A percentile compares a stretch with the other conserved stretches of the same genome.
These are phyloP conservation scores for Colletotrichum sp. DNA, from an alignment of 2,329 filamentous ascomycete species.

Conservation along the genomic window DNA sequence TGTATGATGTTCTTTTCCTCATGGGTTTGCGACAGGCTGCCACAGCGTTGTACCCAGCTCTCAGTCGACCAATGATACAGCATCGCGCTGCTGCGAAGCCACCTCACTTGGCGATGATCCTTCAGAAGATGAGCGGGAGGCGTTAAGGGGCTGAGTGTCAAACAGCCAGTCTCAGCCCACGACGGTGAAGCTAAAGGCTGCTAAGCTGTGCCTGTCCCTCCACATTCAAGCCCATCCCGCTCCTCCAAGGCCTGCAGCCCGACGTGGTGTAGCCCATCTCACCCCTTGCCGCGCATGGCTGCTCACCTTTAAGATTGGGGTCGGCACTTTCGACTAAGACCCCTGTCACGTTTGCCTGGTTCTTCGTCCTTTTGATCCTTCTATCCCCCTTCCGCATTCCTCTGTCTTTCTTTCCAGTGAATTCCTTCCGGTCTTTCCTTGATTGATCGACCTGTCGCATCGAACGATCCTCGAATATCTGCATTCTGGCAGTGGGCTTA, in stretches of 20 bases:
- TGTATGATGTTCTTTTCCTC: not conserved
- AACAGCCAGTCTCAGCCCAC: not conserved
- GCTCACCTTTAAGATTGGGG: not conserved
- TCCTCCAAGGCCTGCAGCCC: not conserved
- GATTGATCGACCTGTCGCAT: not conserved
- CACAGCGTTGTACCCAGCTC: not conserved
- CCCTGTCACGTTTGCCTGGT: not conserved
- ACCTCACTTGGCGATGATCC: slow-evolving; percentile 5
- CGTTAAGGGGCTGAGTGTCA: not conserved
- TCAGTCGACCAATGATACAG: not conserved
- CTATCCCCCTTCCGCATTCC: not conserved
- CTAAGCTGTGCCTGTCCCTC: not conserved
- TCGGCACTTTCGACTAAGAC: not conserved
- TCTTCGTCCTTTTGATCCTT: not conserved
- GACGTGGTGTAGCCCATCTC: not conserved
- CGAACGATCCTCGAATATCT: not conserved
- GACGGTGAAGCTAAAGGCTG: not conserved
- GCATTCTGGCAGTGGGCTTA: not conserved
- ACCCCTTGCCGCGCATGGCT: not conserved
- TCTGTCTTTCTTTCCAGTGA: not conserved
- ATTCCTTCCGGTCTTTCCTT: not conserved
- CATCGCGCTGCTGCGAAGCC: not conserved
- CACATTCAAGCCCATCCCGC: slow-evolving; percentile 1
- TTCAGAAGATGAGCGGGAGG: not conserved
- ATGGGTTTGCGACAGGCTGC: not conserved